Conservation (phyloP, 768 basidiomycete species). For the Pisolithus orientalis region DNA sequence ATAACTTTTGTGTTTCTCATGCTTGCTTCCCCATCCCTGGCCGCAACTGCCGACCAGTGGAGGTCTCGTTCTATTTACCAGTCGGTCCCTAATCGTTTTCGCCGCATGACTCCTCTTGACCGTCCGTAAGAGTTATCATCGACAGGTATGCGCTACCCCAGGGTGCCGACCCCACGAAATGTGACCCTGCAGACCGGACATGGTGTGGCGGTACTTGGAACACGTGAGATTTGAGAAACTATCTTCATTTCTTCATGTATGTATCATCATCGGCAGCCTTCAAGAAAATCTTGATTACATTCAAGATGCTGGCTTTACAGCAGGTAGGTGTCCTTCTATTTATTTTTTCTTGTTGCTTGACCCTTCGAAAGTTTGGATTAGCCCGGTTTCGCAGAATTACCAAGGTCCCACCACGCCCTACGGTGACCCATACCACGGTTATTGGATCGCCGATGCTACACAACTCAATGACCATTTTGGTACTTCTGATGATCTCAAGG, state of each 20-base stretch:
- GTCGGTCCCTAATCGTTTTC: slow-evolving; percentile 28
- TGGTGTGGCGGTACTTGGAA: slow-evolving; percentile 91
- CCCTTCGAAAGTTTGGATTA: slow-evolving; percentile 62
- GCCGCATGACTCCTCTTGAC: background rate
- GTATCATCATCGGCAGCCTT: slow-evolving; percentile 33
- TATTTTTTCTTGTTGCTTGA: background rate
- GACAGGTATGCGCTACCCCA: slow-evolving; percentile 71
- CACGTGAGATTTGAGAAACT: slow-evolving; percentile 29
- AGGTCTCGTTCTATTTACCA: slow-evolving; percentile 77
- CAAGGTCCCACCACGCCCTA: slow-evolving; percentile 64
- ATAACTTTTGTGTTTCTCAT: background rate
- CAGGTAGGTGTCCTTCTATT: slow-evolving; percentile 35
- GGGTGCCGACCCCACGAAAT: slow-evolving; percentile 44
- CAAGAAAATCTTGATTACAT: slow-evolving; percentile 80
- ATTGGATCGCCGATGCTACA: slow-evolving; percentile 71
- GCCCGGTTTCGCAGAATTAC: slow-evolving; percentile 75
- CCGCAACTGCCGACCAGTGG: slow-evolving; percentile 71
- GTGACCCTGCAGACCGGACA: slow-evolving; percentile 54
- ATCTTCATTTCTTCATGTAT: background rate
- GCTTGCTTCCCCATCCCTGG: slow-evolving; percentile 13
- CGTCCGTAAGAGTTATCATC: slow-evolving; percentile 47
- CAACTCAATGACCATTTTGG: slow-evolving; percentile 69
- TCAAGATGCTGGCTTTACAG: slow-evolving; percentile 76
- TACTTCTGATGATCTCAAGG: slow-evolving; percentile 63
- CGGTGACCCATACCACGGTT: slow-evolving; percentile 82